Base-by-base conservation (phyloP, 164 flowering plant species). In the Dillenia turbinata region DNA sequence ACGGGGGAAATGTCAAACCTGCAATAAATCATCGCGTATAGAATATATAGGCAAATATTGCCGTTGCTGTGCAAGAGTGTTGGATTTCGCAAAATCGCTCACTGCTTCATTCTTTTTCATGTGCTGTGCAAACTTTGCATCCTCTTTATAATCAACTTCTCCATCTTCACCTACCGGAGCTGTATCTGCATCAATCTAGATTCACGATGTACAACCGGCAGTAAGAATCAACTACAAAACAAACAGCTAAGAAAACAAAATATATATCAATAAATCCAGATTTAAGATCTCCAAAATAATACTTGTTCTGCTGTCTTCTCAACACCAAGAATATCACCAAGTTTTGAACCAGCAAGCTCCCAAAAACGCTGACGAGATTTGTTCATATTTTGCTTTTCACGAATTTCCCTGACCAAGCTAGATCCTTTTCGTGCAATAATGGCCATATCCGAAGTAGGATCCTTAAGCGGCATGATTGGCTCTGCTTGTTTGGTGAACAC, bases 341-440 rank as follows among this genome's bases (percentile, higher is more conserved):
- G 89, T 69, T 86, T 85, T 62, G 99, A 91, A 43, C 99, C 99
- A 43, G 97, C 99, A 60, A 91, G 97, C 79, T 94, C 99, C 99
- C 99, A 94, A 72, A 94, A 94, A 2, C 97, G 85, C 62, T 94
- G 99, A 12, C 99, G 91, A 48, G 97, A 94, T 64, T 94, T 94
- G 59, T 79, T 86, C 80, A 58, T 71, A 66, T 86, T 89, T 71
- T 94, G 97, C 53, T 94, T 91, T 66, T 94, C 97, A 73, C 71
- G 94, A 71, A 91, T 73, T 72, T 89, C 96, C 69, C 97, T 75
- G 46, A 94, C 97, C 56, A 94, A 65, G 45, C 61, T 66, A 60
- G 99, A 94, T 66, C 99, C 99, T 75, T 91, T 94, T 19, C 97
- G 89, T 46, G 99, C 79, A 66, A 94, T 94, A 63, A 94, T 91